Evolutionary conservation across 495 filamentous ascomycete genomes (phyloP), one percentile per base, ranked within the genome.

Genomic region (Neurospora africana): DNA sequence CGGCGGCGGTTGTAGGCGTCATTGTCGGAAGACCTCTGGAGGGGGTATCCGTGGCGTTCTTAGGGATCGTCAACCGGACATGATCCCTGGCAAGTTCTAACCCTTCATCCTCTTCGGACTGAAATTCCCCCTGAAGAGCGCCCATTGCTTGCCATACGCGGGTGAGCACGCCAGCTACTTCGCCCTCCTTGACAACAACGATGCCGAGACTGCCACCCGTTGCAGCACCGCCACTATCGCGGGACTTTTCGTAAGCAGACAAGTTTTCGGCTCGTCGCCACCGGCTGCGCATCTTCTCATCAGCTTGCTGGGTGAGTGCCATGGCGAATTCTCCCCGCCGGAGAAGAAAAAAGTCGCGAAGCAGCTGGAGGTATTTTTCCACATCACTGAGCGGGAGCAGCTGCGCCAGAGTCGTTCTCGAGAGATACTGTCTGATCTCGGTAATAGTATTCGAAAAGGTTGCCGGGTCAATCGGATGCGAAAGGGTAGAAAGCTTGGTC

Each of bases 241-340:
- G 79, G 13, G 53, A 65, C 68, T 87, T 87, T 70, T 87, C 83
- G 70, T 86, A 84, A 15, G 81, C 83, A 33, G 53, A 65, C 8
- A 87, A 77, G 71, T 87, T 87, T 53, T 87, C 86, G 5, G 83
- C 80, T 41, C 82, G 80, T 61, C 83, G 81, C 87, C 87, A 89
- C 43, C 88, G 84, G 70, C 82, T 84, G 15, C 86, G 81, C 30
- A 97, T 86, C 72, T 89, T 89, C 41, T 91, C 86, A 74, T 97
- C 92, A 10, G 94, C 93, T 83, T 97, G 91, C 39, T 90, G 86
- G 1, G 95, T 92, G 23, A 99, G 83, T 11, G 92, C 89, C 73
- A 95, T 87, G 8, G 93, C 93, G 80, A 99, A 99, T 78, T 98
- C 95, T 11, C 95, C 95, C 21, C 92, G 87, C 11, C 91, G 88